Base-by-base conservation (phyloP, 139 green algal species). In the Coelastrella sp. region DNA sequence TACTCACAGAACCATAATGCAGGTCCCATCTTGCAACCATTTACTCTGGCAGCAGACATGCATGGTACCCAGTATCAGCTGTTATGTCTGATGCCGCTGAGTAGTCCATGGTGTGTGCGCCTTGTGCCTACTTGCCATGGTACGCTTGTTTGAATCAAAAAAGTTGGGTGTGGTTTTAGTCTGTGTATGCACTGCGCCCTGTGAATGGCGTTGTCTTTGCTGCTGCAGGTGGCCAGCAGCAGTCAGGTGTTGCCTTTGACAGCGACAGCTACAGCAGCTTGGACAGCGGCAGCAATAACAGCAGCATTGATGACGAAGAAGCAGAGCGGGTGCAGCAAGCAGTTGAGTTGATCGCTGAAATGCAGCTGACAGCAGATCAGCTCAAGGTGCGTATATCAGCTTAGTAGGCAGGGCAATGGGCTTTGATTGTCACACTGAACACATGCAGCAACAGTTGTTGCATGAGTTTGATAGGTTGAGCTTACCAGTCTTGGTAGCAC, bases 341-440 rank as follows among this genome's bases (percentile, higher is more conserved):
- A 32, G 76, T 97, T 27, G 92, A 94, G 62, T 38, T 91, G 15
- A 90, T 96, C 38, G 93, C 93, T 8, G 95, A 97, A 71, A 96
- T 98, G 92, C 86, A 93, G 86, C 90, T 97, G 35, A 96, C 94
- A 6, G 88, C 93, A 27, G 95, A 98, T 50, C 91, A 96, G 87
- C 83, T 97, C 43, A 94, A 94, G 91, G 92, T 94, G n/a, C n/a
- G n/a, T n/a, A n/a, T n/a, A n/a, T 57, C 45, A 57, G 45, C 45
- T 57, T 9, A 23, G 45, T 57, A n/a, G n/a, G n/a, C n/a, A n/a
- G n/a, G n/a, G n/a, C n/a, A n/a, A n/a, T n/a, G n/a, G n/a, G n/a
- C n/a, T n/a, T n/a, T n/a, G n/a, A n/a, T n/a, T n/a, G n/a, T n/a
- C n/a, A n/a, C n/a, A n/a, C n/a, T n/a, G n/a, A n/a, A n/a, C n/a